Evolutionary conservation across 306 rosid genomes (phyloP).

Genomic region (Cucurbita argyrosperma): DNA sequence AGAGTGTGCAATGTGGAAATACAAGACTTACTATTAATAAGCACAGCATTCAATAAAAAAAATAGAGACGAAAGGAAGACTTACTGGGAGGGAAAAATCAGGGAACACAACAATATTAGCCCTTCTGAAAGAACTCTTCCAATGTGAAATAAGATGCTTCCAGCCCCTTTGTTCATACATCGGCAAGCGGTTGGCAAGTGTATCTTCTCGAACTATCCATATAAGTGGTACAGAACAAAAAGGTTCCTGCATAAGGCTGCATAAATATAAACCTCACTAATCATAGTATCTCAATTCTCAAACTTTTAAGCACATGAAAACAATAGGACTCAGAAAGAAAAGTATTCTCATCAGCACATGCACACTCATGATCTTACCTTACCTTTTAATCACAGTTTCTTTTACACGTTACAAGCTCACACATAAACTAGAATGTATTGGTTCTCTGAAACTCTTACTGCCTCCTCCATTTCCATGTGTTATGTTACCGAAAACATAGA

Average conservation of each 20-base stretch:
- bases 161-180: slow-evolving; percentile 55
- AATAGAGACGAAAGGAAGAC: slow-evolving; percentile 2
- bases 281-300: slow-evolving; percentile 37
- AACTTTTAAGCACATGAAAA: slow-evolving; percentile 7
- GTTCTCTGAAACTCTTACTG: not conserved
- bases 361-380: not conserved
- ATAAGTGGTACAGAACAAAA: slow-evolving; percentile 80
- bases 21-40: slow-evolving; percentile 3
- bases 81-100: slow-evolving; percentile 84
- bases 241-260: slow-evolving; percentile 99
- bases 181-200: slow-evolving; percentile 68
- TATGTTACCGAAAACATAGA: not conserved
- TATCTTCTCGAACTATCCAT: slow-evolving; percentile 93
- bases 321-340: not conserved
- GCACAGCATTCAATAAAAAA: not conserved
- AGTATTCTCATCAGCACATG: not conserved
- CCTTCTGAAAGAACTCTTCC: slow-evolving; percentile 72
- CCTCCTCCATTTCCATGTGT: not conserved
- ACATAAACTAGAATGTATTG: not conserved
- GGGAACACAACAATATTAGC: slow-evolving; percentile 77
- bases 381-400: not conserved
- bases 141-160: slow-evolving; percentile 63
- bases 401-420: not conserved
- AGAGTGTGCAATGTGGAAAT: slow-evolving; percentile 12
- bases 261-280: slow-evolving; percentile 69